Conservation (phyloP, 371 early-diverging fungal genomes). For the Funneliformis caledonium region DNA sequence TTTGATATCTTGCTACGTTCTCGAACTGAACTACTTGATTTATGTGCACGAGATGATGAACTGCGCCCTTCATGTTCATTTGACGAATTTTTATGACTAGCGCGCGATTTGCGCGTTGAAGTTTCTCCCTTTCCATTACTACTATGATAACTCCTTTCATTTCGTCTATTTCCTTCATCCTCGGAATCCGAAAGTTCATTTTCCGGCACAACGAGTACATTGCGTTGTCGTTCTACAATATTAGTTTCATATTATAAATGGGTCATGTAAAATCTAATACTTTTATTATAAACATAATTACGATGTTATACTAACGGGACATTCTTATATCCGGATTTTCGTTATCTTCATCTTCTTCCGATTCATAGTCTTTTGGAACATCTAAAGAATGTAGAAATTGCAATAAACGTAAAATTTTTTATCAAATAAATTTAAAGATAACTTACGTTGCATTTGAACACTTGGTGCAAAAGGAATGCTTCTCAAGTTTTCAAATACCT, state of each 20-base stretch:
- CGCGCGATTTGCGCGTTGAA: conserved; percentile 16
- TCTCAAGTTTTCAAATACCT: conserved; percentile 90
- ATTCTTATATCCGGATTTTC: conserved; percentile 58
- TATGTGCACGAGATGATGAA: not conserved
- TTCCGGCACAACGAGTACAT: conserved; percentile 59
- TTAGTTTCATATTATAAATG: too few relatives aligned
- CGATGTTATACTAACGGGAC: conserved; percentile 52
- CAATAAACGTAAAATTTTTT: not conserved
- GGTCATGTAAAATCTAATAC: not conserved
- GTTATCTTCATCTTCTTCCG: conserved; percentile 51
- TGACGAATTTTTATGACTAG: conserved; percentile 4
- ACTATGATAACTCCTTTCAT: conserved; percentile 41
- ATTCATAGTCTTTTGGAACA: conserved; percentile 60
- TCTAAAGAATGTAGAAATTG: conserved; percentile 36
- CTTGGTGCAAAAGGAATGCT: conserved; percentile 91
- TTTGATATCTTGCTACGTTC: not conserved
- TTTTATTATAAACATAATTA: not conserved
- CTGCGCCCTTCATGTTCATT: conserved; percentile 10
- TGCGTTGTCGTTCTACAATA: conserved; percentile 55
- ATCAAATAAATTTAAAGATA: not conserved
- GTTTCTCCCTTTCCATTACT: conserved; percentile 13
- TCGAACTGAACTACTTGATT: not conserved
- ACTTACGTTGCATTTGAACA: conserved; percentile 81
- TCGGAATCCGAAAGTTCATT: conserved; percentile 71
- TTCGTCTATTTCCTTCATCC: conserved; percentile 53